Conservation (phyloP, 2,329 filamentous ascomycete species). For the Botrytis paeoniae region DNA sequence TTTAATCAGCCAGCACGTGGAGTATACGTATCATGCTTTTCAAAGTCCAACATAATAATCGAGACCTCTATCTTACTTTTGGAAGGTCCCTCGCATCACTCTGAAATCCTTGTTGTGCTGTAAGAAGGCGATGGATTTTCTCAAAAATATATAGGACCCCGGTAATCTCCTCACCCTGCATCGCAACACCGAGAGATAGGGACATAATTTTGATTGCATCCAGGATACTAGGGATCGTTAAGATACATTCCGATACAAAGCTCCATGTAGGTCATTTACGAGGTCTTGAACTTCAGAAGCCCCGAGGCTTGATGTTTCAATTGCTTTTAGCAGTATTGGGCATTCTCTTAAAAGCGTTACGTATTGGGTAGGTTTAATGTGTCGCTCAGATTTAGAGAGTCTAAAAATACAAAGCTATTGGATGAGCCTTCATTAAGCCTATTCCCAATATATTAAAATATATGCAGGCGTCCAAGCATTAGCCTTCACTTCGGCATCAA, state of each 20-base stretch:
- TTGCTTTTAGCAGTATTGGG: neutral
- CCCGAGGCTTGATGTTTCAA: neutral
- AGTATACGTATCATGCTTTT: neutral
- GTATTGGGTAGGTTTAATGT: neutral
- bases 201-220: neutral
- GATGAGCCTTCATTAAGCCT: neutral
- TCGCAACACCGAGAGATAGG: neutral
- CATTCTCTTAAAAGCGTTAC: neutral
- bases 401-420: neutral
- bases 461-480: neutral
- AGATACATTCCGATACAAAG: accelerated
- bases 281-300: neutral
- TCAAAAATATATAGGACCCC: neutral
- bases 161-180: too few relatives aligned
- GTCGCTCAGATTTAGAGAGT: neutral
- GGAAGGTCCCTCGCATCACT: neutral
- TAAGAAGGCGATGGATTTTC: neutral
- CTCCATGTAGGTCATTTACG: accelerated
- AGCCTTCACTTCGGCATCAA: neutral
- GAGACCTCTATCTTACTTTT: neutral
- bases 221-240: neutral
- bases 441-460: neutral
- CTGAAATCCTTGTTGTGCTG: neutral
- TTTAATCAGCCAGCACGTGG: neutral
- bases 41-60: neutral